phyloP scores from a whole-genome alignment of 495 filamentous ascomycete species.

The Evansstolkia leycettana region DNA sequence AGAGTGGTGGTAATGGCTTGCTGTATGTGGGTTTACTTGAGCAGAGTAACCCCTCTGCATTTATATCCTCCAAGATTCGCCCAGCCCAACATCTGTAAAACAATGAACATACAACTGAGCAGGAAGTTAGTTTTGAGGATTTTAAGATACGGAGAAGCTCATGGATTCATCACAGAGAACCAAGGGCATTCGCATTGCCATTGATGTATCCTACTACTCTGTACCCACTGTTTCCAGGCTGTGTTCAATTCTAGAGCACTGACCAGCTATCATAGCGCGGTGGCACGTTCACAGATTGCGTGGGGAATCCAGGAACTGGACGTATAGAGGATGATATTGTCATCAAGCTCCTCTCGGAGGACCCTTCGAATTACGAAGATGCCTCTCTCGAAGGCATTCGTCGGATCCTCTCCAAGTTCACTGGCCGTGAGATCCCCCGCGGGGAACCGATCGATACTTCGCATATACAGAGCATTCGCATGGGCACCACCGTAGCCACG shows the following conservation, averaged over 20 bases:
- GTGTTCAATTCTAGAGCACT: background rate
- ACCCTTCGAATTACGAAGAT: slow-evolving; percentile 70
- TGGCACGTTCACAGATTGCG: slow-evolving; percentile 17
- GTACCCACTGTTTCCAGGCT: background rate
- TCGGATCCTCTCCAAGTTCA: slow-evolving; percentile 67
- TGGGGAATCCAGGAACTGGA: slow-evolving; percentile 25
- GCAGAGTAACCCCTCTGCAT: no score
- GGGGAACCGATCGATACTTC: slow-evolving; percentile 71
- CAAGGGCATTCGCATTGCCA: background rate
- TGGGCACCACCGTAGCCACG: slow-evolving; percentile 77
- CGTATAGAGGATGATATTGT: slow-evolving; percentile 53
- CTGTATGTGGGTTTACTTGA: no score
- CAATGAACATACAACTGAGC: no score
- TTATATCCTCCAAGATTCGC: no score
- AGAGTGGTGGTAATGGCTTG: no score
- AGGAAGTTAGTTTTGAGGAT: no score
- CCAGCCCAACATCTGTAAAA: no score
- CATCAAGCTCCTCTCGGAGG: slow-evolving; percentile 73
- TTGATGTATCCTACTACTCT: background rate
- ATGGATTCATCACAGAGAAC: background rate
- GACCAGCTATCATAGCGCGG: slow-evolving; percentile 7
- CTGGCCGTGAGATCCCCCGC: slow-evolving; percentile 55
- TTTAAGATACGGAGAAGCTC: no score
- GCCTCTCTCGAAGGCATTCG: slow-evolving; percentile 75
- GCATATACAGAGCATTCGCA: slow-evolving; percentile 62